Conservation (phyloP, 257 asterid species). For the Leptodermis oblonga region DNA sequence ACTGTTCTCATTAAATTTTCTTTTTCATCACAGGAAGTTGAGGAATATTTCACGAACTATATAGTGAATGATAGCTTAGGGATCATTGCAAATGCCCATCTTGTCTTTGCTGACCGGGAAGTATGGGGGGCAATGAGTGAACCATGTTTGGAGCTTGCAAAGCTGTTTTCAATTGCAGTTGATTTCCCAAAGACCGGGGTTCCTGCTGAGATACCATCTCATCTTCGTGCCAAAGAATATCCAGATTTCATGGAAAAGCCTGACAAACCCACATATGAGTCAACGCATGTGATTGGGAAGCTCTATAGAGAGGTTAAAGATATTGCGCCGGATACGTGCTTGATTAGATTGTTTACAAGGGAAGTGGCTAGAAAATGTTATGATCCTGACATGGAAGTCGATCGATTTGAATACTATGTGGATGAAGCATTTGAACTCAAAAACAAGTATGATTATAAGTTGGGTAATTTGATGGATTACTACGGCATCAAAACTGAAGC, state of each 20-base stretch:
- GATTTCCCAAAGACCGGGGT: slow-evolving; percentile 89
- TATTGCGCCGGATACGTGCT: slow-evolving; percentile 36
- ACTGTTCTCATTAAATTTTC: no score
- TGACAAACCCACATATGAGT: slow-evolving; percentile 51
- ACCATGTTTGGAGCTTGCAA: slow-evolving; percentile 57
- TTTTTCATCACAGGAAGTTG: slow-evolving; percentile 63
- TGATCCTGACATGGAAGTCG: slow-evolving; percentile 59
- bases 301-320: slow-evolving; percentile 66
- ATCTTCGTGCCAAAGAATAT: slow-evolving; percentile 64
- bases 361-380: slow-evolving; percentile 56
- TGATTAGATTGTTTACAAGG: slow-evolving; percentile 38
- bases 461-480: slow-evolving; percentile 86
- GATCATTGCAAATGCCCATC: slow-evolving; percentile 70
- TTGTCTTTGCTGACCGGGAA: slow-evolving; percentile 72
- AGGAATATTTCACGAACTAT: slow-evolving; percentile 79
- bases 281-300: slow-evolving; percentile 63
- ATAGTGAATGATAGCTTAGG: slow-evolving; percentile 83
- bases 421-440: slow-evolving; percentile 62
- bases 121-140: slow-evolving; percentile 43
- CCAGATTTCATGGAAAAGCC: slow-evolving; percentile 96
- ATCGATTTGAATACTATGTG: slow-evolving; percentile 54
- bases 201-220: slow-evolving; percentile 77
- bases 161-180: slow-evolving; percentile 67
- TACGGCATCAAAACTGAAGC: slow-evolving; percentile 84
- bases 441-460: slow-evolving; percentile 62